These are phyloP conservation scores for Epichloe sibirici DNA, from an alignment of 2,329 filamentous ascomycete species.

Conservation along the genomic window DNA sequence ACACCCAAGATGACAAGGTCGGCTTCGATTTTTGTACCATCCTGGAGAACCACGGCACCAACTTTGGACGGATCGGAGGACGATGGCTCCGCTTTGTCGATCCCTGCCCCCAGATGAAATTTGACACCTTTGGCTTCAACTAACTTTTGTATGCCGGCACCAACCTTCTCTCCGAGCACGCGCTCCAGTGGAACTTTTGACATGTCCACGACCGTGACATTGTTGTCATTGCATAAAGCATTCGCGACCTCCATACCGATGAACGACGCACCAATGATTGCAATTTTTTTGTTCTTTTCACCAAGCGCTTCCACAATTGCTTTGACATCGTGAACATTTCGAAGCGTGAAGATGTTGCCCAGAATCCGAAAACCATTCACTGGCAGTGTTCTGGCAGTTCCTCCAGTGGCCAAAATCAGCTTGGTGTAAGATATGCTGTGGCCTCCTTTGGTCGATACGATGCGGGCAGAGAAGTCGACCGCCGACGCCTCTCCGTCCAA, in stretches of 20 bases:
- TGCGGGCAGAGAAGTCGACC: constrained; percentile 65
- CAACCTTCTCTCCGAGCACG: constrained; percentile 72
- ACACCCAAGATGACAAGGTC: constrained; percentile 88
- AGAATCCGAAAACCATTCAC: constrained; percentile 78
- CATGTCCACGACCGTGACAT: constrained; percentile 81
- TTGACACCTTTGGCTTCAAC: constrained; percentile 81
- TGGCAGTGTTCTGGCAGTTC: constrained; percentile 62
- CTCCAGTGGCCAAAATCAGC: constrained; percentile 81
- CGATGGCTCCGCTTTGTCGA: constrained; percentile 72
- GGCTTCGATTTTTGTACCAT: constrained; percentile 71
- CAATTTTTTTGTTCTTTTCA: constrained; percentile 78
- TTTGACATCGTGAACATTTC: constrained; percentile 65
- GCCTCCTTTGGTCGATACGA: constrained; percentile 62
- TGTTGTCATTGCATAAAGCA: constrained; percentile 65
- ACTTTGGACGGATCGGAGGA: constrained; percentile 56
- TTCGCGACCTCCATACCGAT: constrained; percentile 98
- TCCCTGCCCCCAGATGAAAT: constrained; percentile 69
- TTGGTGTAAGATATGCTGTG: constrained; percentile 70
- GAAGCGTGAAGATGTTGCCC: constrained; percentile 75
- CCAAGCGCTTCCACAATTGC: constrained; percentile 70
- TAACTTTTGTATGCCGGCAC: constrained; percentile 63
- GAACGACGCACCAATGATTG: constrained; percentile 85
- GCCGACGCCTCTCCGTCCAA: constrained; percentile 53
- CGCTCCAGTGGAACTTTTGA: constrained; percentile 74
- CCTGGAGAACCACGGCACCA: constrained; percentile 70